Conservation (phyloP, 306 rosid species). For the Trichosanthes truncata region DNA sequence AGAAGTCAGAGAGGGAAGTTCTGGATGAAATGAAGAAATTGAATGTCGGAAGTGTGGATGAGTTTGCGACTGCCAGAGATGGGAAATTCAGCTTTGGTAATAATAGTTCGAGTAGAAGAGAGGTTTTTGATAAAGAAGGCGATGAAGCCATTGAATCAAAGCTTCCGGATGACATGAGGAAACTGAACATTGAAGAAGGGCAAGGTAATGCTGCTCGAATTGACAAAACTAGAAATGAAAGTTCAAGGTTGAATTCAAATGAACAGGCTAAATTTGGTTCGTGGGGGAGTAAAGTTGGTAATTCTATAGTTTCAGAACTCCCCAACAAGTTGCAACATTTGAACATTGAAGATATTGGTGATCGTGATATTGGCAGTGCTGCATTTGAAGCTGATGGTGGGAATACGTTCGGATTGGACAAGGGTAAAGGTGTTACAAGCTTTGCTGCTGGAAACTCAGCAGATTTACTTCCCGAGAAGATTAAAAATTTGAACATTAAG, state of each 20-base stretch:
- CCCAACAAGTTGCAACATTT: conserved; percentile 46
- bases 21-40: conserved; percentile 37
- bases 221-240: conserved; percentile 14
- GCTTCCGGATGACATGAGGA: conserved; percentile 43
- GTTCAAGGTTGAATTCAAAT: conserved; percentile 14
- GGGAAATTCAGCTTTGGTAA: conserved; percentile 5
- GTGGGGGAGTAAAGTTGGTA: conserved; percentile 12
- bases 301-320: conserved; percentile 34
- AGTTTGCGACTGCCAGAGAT: conserved; percentile 17
- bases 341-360: conserved; percentile 26
- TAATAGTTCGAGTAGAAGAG: conserved; percentile 2
- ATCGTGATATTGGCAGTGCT: conserved; percentile 12
- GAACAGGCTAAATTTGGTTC: conserved; percentile 15
- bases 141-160: conserved; percentile 11
- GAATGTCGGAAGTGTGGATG: conserved; percentile 33
- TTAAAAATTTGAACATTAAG: conserved; percentile 48
- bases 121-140: background rate
- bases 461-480: conserved; percentile 26
- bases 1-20: conserved; percentile 17
- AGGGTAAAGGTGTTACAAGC: conserved; percentile 10
- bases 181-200: conserved; percentile 40
- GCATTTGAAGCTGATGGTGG: conserved; percentile 2
- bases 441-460: conserved; percentile 17
- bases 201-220: conserved; percentile 8
- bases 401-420: conserved; percentile 18